Conservation (phyloP, 2,329 filamentous ascomycete genomes). For the Magnaporthales sp. region DNA sequence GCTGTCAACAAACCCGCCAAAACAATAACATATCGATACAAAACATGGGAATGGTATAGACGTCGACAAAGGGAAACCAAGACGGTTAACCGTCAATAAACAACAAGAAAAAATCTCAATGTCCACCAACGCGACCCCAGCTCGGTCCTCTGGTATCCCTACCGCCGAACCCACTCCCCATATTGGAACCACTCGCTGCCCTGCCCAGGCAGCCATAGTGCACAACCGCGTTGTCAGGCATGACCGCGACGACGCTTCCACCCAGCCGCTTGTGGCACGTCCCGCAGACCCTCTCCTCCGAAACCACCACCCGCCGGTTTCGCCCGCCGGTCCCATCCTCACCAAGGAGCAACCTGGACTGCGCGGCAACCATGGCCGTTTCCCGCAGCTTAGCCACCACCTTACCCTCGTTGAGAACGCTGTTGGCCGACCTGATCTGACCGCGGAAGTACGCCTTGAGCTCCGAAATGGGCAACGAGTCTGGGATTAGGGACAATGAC, state of each 20-base stretch:
- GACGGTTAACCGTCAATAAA: not conserved
- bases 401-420: conserved; percentile 68
- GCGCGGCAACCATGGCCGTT: conserved; percentile 69
- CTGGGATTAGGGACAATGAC: conserved; percentile 78
- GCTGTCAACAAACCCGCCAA: not conserved
- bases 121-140: conserved; percentile 16
- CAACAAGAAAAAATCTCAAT: not conserved
- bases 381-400: conserved; percentile 70
- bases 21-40: not conserved
- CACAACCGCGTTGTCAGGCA: conserved; percentile 74
- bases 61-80: not conserved
- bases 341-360: conserved; percentile 66
- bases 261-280: conserved; percentile 92
- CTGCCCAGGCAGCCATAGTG: conserved; percentile 67
- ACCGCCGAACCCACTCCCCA: conserved; percentile 8
- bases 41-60: not conserved
- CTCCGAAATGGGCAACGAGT: conserved; percentile 66
- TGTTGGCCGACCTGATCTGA: conserved; percentile 79
- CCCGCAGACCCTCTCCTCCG: conserved; percentile 81
- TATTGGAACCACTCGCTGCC: conserved; percentile 29
- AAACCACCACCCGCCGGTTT: conserved; percentile 65
- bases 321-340: conserved; percentile 43
- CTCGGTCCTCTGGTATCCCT: conserved; percentile 3
- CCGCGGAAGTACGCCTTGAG: conserved; percentile 88
- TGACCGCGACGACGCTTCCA: conserved; percentile 81